phyloP scores from a whole-genome alignment of 805 yeast genomes.

The Candida insectalens region DNA sequence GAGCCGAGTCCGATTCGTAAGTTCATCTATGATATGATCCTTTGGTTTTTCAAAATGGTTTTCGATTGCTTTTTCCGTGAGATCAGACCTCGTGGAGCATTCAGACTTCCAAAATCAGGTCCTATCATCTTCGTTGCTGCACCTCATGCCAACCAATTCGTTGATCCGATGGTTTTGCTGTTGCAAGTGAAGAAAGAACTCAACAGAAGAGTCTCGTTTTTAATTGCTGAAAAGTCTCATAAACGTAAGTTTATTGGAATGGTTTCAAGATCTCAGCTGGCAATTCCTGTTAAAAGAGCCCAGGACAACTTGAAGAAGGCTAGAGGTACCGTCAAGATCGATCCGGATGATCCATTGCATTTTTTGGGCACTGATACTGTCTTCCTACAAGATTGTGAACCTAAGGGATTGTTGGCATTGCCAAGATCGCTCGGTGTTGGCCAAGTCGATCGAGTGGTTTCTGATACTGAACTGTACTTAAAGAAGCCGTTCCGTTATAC shows the following conservation, averaged over 20 bases:
- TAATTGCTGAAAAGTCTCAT: constrained; percentile 46
- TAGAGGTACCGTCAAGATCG: constrained; percentile 54
- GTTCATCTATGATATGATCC: constrained; percentile 38
- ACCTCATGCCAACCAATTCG: constrained; percentile 85
- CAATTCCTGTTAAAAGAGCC: constrained; percentile 89
- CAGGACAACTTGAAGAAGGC: constrained; percentile 72
- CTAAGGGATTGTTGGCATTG: constrained; percentile 62
- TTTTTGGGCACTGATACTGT: constrained; percentile 51
- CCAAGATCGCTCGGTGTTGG: constrained; percentile 73
- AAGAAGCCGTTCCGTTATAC: constrained; percentile 54
- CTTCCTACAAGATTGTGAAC: constrained; percentile 54
- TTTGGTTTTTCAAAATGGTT: constrained; percentile 35
- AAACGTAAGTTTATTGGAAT: constrained; percentile 53
- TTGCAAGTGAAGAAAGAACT: constrained; percentile 56
- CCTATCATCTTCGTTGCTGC: constrained; percentile 75
- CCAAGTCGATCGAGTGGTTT: constrained; percentile 55
- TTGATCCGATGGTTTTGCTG: constrained; percentile 65
- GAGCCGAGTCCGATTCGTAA: constrained; percentile 30
- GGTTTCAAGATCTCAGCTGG: constrained; percentile 62
- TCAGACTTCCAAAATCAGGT: constrained; percentile 46
- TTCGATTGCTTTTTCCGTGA: constrained; percentile 66
- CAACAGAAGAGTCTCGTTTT: constrained; percentile 37
- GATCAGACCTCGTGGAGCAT: constrained; percentile 63
- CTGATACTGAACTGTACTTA: constrained; percentile 62
- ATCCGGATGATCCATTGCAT: constrained; percentile 30